These are phyloP conservation scores for Geotrichum australiense DNA, from an alignment of 1,139 yeast genomes.

Conservation along the genomic window DNA sequence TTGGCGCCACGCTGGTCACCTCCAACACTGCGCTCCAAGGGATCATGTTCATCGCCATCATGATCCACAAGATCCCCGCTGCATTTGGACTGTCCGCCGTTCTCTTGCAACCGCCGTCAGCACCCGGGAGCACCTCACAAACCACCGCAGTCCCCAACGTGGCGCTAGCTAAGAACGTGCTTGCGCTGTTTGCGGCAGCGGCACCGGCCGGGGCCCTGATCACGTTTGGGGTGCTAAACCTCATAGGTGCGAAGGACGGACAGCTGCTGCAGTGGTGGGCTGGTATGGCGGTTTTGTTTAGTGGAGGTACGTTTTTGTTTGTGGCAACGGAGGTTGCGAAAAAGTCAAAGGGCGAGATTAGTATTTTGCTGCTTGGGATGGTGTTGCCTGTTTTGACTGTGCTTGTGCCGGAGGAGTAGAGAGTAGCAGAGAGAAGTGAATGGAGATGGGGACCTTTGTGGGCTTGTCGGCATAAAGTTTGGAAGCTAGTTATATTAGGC, in stretches of 20 bases:
- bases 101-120: constrained; percentile 42
- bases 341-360: constrained; percentile 20
- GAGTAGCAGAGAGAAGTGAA: background rate
- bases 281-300: constrained; percentile 50
- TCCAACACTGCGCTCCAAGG: constrained; percentile 42
- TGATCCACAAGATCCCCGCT: constrained; percentile 71
- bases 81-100: constrained; percentile 62
- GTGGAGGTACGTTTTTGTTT: constrained; percentile 68
- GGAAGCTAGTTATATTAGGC: no score
- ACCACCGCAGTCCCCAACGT: constrained; percentile 28
- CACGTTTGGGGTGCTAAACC: constrained; percentile 39
- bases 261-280: constrained; percentile 38
- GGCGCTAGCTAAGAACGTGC: constrained; percentile 38
- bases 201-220: constrained; percentile 49
- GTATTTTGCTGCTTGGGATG: constrained; percentile 31
- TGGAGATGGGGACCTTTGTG: background rate
- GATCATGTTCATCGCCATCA: constrained; percentile 52
- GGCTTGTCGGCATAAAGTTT: no score
- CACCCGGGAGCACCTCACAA: background rate
- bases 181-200: constrained; percentile 43
- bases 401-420: constrained; percentile 29
- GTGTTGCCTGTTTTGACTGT: constrained; percentile 31
- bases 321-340: constrained; percentile 61
- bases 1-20: constrained; percentile 54
- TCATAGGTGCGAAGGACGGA: constrained; percentile 29